Evolutionary conservation across 345 rosid genomes (phyloP).

Genomic region (Passiflora organensis): DNA sequence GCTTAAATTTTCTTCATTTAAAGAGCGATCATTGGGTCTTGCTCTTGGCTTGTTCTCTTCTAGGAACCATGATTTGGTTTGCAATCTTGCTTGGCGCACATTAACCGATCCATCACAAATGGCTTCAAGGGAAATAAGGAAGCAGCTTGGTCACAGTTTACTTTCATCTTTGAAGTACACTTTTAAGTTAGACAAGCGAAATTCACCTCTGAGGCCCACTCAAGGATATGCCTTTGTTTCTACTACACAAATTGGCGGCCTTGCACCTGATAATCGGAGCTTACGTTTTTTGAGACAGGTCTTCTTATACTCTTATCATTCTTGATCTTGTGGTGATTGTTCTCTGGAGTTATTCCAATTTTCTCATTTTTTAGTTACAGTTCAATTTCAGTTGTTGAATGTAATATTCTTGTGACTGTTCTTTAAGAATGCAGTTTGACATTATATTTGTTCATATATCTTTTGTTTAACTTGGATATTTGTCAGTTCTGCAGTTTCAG

Average conservation of each 20-base stretch:
- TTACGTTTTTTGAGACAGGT: conserved; percentile 87
- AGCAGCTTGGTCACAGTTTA: conserved; percentile 82
- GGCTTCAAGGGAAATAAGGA: conserved; percentile 63
- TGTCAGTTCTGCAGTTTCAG: too few species aligned
- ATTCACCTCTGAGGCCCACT: conserved; percentile 74
- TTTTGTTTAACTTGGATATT: too few species aligned
- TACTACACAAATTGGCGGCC: conserved; percentile 74
- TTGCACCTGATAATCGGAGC: conserved; percentile 84
- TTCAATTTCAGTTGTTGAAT: not conserved
- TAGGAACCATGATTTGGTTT: conserved; percentile 63
- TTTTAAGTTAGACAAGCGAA: conserved; percentile 66
- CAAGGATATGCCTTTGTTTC: conserved; percentile 76
- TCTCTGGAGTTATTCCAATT: not conserved
- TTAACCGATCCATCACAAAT: conserved; percentile 69
- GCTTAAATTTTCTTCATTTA: conserved; percentile 74
- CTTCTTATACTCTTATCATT: conserved; percentile 8
- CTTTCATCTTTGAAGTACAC: conserved; percentile 77
- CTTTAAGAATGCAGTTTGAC: not conserved
- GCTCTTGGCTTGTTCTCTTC: conserved; percentile 74
- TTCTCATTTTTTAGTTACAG: not conserved
- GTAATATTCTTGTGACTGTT: too few species aligned
- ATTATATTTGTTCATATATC: too few species aligned
- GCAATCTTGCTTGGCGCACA: conserved; percentile 70
- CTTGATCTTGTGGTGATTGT: not conserved
- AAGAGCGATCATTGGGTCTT: conserved; percentile 74